Conservation (phyloP, 768 basidiomycete species). For the Lentinula boryana region DNA sequence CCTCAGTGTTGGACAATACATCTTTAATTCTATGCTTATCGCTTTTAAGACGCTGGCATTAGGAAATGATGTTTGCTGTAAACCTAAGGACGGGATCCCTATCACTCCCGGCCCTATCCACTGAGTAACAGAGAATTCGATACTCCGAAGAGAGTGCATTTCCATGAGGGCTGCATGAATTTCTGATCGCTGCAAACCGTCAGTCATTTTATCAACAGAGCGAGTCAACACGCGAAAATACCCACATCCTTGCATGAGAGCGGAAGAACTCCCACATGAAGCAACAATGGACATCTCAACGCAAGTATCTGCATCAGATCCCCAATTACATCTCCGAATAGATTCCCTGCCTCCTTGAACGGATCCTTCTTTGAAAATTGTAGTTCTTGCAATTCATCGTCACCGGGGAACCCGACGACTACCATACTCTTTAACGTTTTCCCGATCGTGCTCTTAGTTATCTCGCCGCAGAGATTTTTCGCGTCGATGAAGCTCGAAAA, state of each 20-base stretch:
- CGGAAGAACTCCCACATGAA: neutral
- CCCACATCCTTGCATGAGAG: neutral
- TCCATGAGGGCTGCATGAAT: conserved; percentile 1
- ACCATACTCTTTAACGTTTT: neutral
- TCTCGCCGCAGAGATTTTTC: neutral
- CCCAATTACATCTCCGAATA: neutral
- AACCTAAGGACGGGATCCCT: neutral
- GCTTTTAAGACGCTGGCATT: neutral
- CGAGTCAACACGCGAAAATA: neutral
- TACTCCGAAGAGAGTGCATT: conserved; percentile 1
- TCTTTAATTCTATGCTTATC: conserved; percentile 3
- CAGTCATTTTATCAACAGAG: neutral
- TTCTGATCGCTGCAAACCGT: neutral
- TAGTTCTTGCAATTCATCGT: neutral
- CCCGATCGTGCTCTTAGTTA: neutral
- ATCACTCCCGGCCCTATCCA: neutral
- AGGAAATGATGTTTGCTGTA: neutral
- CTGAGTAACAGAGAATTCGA: neutral
- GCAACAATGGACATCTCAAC: neutral
- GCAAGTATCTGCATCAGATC: neutral
- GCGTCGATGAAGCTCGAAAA: neutral
- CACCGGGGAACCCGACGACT: neutral
- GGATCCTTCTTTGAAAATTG: neutral
- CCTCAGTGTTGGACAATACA: neutral
- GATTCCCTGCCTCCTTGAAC: neutral